These are phyloP conservation scores for Labyrinthula sp. DNA, from an alignment of 352 stramenopile genomes.

Conservation along the genomic window DNA sequence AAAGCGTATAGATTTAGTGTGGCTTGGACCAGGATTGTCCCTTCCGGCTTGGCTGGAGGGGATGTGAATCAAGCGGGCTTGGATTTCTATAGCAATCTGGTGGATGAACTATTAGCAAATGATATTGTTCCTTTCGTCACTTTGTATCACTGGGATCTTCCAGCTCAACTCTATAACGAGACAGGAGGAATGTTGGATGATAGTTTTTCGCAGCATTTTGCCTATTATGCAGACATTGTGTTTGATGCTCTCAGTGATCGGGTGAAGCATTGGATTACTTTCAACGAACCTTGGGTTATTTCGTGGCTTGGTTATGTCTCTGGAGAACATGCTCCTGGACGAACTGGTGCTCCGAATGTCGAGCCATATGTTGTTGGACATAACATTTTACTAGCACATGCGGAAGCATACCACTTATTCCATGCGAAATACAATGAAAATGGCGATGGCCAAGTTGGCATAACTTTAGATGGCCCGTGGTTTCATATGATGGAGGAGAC, in stretches of 20 bases:
- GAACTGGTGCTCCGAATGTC: constrained; percentile 17
- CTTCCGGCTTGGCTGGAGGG: constrained; percentile 41
- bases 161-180: constrained; percentile 52
- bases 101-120: constrained; percentile 50
- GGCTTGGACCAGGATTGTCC: constrained; percentile 68
- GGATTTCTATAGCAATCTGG: constrained; percentile 68
- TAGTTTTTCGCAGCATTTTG: constrained; percentile 46
- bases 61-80: constrained; percentile 59
- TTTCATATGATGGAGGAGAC: constrained; percentile 46
- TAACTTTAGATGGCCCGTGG: constrained; percentile 67
- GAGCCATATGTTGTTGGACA: constrained; percentile 60
- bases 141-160: constrained; percentile 84
- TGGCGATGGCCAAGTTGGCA: constrained; percentile 54
- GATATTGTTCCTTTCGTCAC: constrained; percentile 70
- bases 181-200: constrained; percentile 50
- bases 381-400: constrained; percentile 69
- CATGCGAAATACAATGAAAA: constrained; percentile 44
- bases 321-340: constrained; percentile 53
- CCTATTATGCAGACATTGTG: constrained; percentile 59
- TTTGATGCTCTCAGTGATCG: constrained; percentile 67
- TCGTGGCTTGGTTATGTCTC: constrained; percentile 57
- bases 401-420: constrained; percentile 54
- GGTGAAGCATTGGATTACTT: constrained; percentile 74
- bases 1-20: constrained; percentile 71
- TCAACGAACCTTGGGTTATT: constrained; percentile 75